Base-by-base conservation (phyloP, 371 early-diverging fungal genomes). In the Mitosporidium daphniae region DNA sequence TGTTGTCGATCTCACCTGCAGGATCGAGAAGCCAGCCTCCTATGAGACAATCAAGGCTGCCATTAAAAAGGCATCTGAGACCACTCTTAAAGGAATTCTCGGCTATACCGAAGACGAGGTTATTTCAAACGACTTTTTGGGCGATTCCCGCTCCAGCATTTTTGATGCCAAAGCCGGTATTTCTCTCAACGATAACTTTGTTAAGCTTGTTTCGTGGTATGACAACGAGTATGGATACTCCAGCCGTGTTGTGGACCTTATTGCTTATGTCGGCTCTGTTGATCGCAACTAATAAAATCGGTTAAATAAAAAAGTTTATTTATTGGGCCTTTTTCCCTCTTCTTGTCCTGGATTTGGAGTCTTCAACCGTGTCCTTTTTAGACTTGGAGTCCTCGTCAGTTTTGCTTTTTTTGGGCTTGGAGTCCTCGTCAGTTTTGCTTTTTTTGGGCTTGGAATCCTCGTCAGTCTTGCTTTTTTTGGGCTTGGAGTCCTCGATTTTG, bases 151-250 rank as follows among this genome's bases (percentile, higher is more conserved):
- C 51, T 71, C 74, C 29, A 68, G 64, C 48, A 70, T 86, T 53
- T 72, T 91, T 36, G 98, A 97, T 52, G 63, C 70, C 44, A 62
- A 63, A 45, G 94, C 93, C 32, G 82, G 86, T 46, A 93, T 97
- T 38, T 60, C 70, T 17, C 52, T 97, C 30, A 78, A 65, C 47
- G 57, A 67, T 44, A 70, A 59, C 40, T 97, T 93, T 48, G 77
- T 94, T 56, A 97, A 97, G 71, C 48, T 95, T 23, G 53, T 97
- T 34, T 56, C 77, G 18, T 95, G 89, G 84, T 89, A 53, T 29
- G 53, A 51, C 35, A 56, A 52, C 31, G 55, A 59, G 38, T 56
- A 48, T 48, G 94, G 84, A 36, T 95, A 95, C 64, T 71, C 77
- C 17, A 51, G 46, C 52, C 67, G 93, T 26, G 44, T 51, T 8